phyloP scores from a whole-genome alignment of 2,329 filamentous ascomycete species.

The Talaromyces sp. region DNA sequence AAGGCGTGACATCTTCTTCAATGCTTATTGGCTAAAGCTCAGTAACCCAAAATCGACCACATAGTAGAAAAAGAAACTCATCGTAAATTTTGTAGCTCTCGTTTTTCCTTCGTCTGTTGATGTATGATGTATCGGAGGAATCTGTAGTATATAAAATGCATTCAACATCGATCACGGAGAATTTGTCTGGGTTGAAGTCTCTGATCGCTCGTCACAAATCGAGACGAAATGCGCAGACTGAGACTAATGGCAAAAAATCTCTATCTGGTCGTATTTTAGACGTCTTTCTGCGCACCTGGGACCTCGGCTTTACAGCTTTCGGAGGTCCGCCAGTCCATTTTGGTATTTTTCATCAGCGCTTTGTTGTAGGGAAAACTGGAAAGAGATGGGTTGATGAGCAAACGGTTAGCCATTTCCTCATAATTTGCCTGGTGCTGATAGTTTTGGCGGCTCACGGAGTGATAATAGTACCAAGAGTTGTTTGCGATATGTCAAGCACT shows the following conservation, averaged over 20 bases:
- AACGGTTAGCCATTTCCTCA: conserved; percentile 43
- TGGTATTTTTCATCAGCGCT: conserved; percentile 62
- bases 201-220: background rate
- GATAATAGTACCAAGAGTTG: conserved; percentile 63
- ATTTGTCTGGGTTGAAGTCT: background rate
- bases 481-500: conserved; percentile 68
- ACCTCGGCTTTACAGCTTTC: conserved; percentile 64
- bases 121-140: background rate
- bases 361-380: conserved; percentile 49
- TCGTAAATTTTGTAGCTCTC: background rate
- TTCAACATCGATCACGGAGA: background rate
- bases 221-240: background rate
- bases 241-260: conserved; percentile 14
- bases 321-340: conserved; percentile 69
- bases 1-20: background rate
- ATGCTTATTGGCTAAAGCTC: background rate
- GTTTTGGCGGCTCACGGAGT: background rate
- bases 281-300: conserved; percentile 49
- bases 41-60: background rate
- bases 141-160: background rate
- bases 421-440: background rate
- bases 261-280: conserved; percentile 21
- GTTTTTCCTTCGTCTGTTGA: background rate
- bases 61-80: background rate
- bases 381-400: conserved; percentile 67